A percentile compares a stretch with the other conserved stretches of the same genome.
These are phyloP conservation scores for Lichtheimia ramosa DNA, from an alignment of 371 early-diverging fungal genomes.

Conservation along the genomic window DNA sequence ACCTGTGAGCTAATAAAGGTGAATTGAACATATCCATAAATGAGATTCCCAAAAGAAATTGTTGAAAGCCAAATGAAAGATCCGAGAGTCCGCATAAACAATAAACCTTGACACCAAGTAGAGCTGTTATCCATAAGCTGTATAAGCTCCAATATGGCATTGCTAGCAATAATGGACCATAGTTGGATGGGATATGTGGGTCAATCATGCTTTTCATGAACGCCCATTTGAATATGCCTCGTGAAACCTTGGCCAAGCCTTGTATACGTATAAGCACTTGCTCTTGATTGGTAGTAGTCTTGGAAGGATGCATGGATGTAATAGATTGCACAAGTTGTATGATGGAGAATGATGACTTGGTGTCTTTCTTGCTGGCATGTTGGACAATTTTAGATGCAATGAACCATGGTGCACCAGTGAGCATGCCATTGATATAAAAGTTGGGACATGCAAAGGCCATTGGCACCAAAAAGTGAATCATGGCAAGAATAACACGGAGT, in stretches of 20 bases:
- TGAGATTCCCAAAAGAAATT: conserved; percentile 18
- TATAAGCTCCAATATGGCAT: conserved; percentile 20
- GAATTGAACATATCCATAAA: conserved; percentile 28
- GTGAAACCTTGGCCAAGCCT: conserved; percentile 18
- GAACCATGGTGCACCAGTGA: conserved; percentile 24
- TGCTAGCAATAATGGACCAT: conserved; percentile 1
- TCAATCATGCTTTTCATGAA: conserved; percentile 22
- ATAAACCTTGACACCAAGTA: conserved; percentile 30
- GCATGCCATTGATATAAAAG: conserved; percentile 9
- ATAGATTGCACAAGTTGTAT: not conserved
- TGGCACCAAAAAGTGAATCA: conserved; percentile 15
- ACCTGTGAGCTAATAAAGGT: conserved; percentile 30
- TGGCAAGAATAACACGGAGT: conserved; percentile 6
- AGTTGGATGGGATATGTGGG: conserved; percentile 7
- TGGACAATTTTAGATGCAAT: conserved; percentile 17
- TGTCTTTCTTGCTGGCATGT: conserved; percentile 14
- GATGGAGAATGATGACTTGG: not conserved
- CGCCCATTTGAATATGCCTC: conserved; percentile 24
- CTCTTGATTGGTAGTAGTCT: not conserved
- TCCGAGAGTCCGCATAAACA: conserved; percentile 25
- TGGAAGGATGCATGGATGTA: conserved; percentile 1
- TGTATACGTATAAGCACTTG: conserved; percentile 10
- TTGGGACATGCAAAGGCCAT: conserved; percentile 16
- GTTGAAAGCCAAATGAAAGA: conserved; percentile 23
- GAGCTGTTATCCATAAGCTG: conserved; percentile 16